Conservation (phyloP, 257 asterid species). For the Nyctanthes arbortristis region DNA sequence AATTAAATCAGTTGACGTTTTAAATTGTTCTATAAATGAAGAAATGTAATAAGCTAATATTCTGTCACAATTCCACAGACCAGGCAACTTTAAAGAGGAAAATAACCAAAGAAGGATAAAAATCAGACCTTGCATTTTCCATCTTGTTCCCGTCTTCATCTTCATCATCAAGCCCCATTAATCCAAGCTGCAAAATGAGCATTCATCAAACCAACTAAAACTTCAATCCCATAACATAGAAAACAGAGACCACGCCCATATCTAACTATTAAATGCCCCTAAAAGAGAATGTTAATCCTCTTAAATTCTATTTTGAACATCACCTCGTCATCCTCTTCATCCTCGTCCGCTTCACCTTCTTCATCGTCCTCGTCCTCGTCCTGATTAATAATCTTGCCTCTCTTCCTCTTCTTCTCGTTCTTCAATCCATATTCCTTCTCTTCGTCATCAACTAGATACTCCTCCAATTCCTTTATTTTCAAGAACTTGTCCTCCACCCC, state of each 20-base stretch:
- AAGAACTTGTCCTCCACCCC: constrained; percentile 81
- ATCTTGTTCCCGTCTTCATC: constrained; percentile 47
- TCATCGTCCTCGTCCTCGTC: constrained; percentile 43
- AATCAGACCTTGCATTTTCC: constrained; percentile 59
- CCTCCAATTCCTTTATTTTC: constrained; percentile 80
- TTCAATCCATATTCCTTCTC: constrained; percentile 69
- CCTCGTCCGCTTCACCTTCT: constrained; percentile 36
- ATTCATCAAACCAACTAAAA: neutral
- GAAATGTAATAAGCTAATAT: too few relatives aligned
- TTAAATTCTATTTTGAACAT: constrained; percentile 8
- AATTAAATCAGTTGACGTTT: neutral
- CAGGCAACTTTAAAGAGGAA: neutral
- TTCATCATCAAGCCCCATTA: constrained; percentile 56
- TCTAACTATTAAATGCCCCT: neutral
- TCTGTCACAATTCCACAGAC: too few relatives aligned
- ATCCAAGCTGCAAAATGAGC: constrained; percentile 58
- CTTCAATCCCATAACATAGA: neutral
- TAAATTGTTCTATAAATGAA: too few relatives aligned
- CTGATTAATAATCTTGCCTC: constrained; percentile 19
- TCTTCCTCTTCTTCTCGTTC: constrained; percentile 47
- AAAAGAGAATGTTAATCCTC: constrained; percentile 10
- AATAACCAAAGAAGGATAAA: constrained; percentile 2
- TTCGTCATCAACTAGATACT: constrained; percentile 70
- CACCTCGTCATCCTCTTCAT: constrained; percentile 39
- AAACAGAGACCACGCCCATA: constrained; percentile 9